Evolutionary conservation across 331 rosid species (phyloP), one percentile per base, ranked within the genome.

Genomic region (Quercus phellos): DNA sequence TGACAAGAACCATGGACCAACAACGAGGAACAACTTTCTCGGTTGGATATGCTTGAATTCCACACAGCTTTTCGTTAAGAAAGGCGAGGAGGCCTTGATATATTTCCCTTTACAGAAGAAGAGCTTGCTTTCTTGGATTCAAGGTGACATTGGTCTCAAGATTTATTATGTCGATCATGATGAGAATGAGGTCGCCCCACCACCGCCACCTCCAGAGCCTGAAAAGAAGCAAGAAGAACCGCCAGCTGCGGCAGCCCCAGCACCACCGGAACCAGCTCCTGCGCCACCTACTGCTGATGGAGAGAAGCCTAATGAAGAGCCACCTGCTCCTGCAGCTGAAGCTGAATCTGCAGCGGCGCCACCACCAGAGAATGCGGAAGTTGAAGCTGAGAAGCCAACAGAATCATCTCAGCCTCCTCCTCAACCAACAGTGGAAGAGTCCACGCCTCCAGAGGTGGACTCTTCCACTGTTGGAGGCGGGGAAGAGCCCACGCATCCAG

Each of bases 11-110:
- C 5, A 59, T 4, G 98, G 95, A 0, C 84, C 92, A 5, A 94
- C 92, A 1, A 79, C 88, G 24, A 35, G 97, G 72, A 84, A 75
- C 83, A 89, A 87, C 81, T 92, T 90, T 5, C 70, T 94, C 16
- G 97, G 98, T 4, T 78, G 90, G 56, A 55, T 94, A 51, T 84
- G 91, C 16, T 51, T 94, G 73, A 79, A 85, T 24, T 89, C 97
- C 6, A 61, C 89, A 0, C 97, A 90, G 80, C 46, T 38, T 38
- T 88, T 94, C 58, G 98, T 94, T 6, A 68, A 63, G 24, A 94
- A 88, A 74, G 98, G 97, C 7, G 98, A 92, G 81, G 98, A 94
- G 80, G 97, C 98, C 24, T 73, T 94, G 78, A 90, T 94, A 14
- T 92, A 94, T 50, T 89, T 84, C 32, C 79, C 77, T 7, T 67